Conservation (phyloP, 768 basidiomycete genomes). For the Pleurotus eryngii region DNA sequence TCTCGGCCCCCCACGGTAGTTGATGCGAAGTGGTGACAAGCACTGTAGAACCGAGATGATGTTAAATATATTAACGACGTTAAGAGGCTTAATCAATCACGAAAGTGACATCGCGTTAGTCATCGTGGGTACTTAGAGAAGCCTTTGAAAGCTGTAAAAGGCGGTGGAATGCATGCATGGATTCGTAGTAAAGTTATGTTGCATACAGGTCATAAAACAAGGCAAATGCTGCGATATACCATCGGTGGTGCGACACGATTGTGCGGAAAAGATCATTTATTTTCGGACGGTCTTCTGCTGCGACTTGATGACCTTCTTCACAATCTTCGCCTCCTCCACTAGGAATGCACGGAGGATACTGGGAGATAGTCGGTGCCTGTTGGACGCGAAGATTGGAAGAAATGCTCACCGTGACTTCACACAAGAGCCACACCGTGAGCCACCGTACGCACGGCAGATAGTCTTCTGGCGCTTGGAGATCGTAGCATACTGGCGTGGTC, state of each 20-base stretch:
- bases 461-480: conserved; percentile 98
- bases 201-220: conserved; percentile 6
- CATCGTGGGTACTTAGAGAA: neutral
- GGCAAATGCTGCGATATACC: neutral
- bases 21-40: no score
- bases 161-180: neutral
- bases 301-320: conserved; percentile 98
- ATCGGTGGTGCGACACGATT: neutral
- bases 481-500: conserved; percentile 92
- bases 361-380: neutral
- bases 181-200: neutral
- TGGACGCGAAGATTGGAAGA: no score
- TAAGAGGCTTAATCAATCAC: neutral
- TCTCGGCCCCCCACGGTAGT: no score
- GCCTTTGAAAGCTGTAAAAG: neutral
- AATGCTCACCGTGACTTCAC: conserved; percentile 84
- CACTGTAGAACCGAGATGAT: neutral
- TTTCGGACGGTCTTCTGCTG: conserved; percentile 57
- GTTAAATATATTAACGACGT: neutral
- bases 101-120: neutral
- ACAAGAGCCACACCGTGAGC: conserved; percentile 94
- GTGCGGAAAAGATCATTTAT: conserved; percentile 23
- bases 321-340: conserved; percentile 99
- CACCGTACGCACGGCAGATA: conserved; percentile 94
- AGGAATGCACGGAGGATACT: conserved; percentile 98